phyloP scores from a whole-genome alignment of 495 filamentous ascomycete genomes.

The Penicillium bovifimosum region DNA sequence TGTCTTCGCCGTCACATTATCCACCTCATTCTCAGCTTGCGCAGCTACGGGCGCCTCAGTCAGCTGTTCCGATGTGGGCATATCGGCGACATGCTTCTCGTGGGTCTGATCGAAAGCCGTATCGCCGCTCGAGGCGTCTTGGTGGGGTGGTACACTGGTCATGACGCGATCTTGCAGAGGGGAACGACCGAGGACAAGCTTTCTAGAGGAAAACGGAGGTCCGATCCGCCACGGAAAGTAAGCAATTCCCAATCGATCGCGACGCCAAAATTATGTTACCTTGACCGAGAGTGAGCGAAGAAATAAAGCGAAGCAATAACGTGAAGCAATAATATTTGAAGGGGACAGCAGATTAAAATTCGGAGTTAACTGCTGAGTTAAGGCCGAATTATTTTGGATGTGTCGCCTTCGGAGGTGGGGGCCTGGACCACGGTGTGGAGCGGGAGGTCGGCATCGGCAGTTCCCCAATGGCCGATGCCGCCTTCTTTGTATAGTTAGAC shows the following conservation, averaged over 20 bases:
- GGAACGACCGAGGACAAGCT: not conserved
- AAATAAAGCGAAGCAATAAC: no score
- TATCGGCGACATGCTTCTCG: slow-evolving; percentile 12
- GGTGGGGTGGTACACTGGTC: slow-evolving; percentile 5
- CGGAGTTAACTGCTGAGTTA: not conserved
- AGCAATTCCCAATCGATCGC: not conserved
- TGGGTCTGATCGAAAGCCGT: slow-evolving; percentile 9
- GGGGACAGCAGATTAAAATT: not conserved
- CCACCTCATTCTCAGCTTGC: not conserved
- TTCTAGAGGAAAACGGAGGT: not conserved
- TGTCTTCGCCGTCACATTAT: slow-evolving; percentile 20
- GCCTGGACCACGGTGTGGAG: no score
- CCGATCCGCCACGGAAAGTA: not conserved
- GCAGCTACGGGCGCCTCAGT: not conserved
- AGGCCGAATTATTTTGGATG: no score
- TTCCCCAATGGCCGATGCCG: no score
- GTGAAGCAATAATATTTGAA: not conserved
- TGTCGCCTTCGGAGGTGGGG: no score
- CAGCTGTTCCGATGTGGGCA: not conserved
- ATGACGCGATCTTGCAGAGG: slow-evolving; percentile 3
- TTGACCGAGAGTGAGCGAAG: not conserved
- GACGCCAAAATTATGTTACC: not conserved
- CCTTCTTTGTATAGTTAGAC: no score
- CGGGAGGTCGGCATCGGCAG: not conserved
- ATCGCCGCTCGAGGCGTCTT: slow-evolving; percentile 18